Percentiles rank a stretch among this genome's conserved stretches.
Evolutionary conservation across 1,284 basidiomycete species (phyloP).

Genomic region (Pyrrhoderma noxium): DNA sequence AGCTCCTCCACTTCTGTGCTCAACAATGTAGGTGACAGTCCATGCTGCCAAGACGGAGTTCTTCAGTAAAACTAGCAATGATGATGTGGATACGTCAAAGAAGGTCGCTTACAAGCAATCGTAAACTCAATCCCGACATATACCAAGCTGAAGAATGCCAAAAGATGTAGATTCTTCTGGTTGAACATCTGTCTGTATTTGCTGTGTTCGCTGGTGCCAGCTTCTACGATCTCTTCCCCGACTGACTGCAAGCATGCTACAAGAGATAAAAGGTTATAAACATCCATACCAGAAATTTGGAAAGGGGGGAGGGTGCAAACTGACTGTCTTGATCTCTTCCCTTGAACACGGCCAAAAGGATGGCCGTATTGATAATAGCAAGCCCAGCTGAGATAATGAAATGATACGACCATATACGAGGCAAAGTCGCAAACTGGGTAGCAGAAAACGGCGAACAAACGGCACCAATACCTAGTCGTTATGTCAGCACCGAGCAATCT

Average conservation of each 20-base stretch:
- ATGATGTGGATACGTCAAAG: not conserved
- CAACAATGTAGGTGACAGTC: constrained; percentile 31
- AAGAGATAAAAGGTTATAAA: not conserved
- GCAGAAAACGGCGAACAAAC: constrained; percentile 27
- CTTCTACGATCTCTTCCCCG: constrained; percentile 20
- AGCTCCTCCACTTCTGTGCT: constrained; percentile 26
- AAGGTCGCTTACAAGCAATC: constrained; percentile 21
- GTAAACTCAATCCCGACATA: constrained; percentile 27
- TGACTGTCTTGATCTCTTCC: constrained; percentile 30
- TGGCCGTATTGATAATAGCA: constrained; percentile 24
- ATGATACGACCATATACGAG: constrained; percentile 27
- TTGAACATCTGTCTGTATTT: constrained; percentile 20
- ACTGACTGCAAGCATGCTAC: constrained; percentile 14
- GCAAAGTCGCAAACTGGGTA: constrained; percentile 26
- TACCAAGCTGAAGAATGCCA: constrained; percentile 26
- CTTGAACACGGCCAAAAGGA: constrained; percentile 30
- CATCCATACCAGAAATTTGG: not conserved
- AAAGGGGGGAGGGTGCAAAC: not conserved
- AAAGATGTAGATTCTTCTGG: constrained; percentile 21
- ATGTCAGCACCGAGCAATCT: not conserved
- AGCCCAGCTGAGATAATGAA: constrained; percentile 34
- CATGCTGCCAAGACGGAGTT: constrained; percentile 23
- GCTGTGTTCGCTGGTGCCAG: constrained; percentile 21
- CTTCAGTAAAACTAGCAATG: not conserved
- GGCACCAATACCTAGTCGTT: constrained; percentile 23